Base-by-base conservation (phyloP, 2,329 filamentous ascomycete genomes). In the Fusarium graminum region DNA sequence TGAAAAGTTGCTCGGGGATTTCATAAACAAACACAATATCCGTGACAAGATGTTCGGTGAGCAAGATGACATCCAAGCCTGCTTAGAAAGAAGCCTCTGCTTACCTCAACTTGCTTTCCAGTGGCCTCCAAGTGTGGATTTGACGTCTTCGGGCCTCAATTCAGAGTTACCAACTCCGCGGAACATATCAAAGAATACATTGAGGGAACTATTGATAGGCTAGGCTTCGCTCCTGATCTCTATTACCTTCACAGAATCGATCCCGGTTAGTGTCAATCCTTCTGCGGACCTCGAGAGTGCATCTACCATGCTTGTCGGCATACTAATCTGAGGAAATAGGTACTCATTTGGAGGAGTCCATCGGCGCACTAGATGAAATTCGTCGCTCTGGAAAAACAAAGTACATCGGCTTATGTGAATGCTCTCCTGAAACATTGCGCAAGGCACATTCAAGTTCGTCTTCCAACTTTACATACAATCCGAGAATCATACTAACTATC, bases 361-460 rank as follows among this genome's bases (percentile, higher is more conserved):
- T 46, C 25, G 29, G 29, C 11, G 43, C 43, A 0, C 6, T 46
- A 4, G 43, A 46, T 25, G 19, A 34, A 8, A 29, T 46, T 1
- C 43, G 43, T 8, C 29, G 30, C 9, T 12, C 29, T 14, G 43
- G 43, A 2, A 46, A 46, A 30, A 46, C 43, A 1, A 36, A 25
- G 14, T 46, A 46, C 8, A 46, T 46, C 14, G 43, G 43, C 3
- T 19, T 46, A 34, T 46, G 17, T 25, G 43, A 46, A 13, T 46
- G 43, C 26, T 46, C 43, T 12, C 17, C 43, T 11, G 43, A 26
- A 8, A 46, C 43, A 7, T 12, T 46, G 14, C 43, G 43, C 19
- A 36, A 36, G 11, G 43, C 43, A 4, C 7, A 22, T 3, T 11
- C 43, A 2, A 34, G 43, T 46, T 22, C 7, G 43, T 25, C 16